Evolutionary conservation across 805 yeast species (phyloP), one percentile per base, ranked within the genome.

Genomic region (Cyberlindnera saturnus): DNA sequence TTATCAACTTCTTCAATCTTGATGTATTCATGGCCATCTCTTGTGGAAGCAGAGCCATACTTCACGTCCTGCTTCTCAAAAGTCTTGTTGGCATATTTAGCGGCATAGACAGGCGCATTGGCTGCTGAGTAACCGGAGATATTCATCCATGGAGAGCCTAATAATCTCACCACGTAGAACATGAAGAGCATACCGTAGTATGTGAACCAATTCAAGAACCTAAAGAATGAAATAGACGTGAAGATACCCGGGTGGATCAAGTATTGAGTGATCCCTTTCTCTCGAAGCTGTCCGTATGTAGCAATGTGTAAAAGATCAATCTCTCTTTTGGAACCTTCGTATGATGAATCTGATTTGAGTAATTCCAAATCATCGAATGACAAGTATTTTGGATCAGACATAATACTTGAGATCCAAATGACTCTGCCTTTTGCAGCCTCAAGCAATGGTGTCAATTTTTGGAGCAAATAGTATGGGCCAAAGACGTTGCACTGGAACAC

Each of bases 401-500:
- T 86, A 34, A 86, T 66, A 36, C 95, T 83, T 3, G 95, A 82
- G 32, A 93, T 79, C 96, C 97, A 90, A 23, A 89, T 68, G 32
- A 89, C 69, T 43, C 75, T 74, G 0, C 93, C 89, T 4, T 83
- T 81, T 3, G 69, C 66, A 3, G 64, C 60, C 9, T 63, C 50
- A n/a, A 90, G 64, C 32, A 78, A 63, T 3, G 77, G 77, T 33
- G 70, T 61, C 17, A 91, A 64, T 49, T 76, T 80, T 52, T 84
- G 86, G 42, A 90, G 71, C 41, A 93, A 66, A 62, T 81, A 93
- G 66, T 86, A 90, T 3, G 98, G 98, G 0, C 96, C 96, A 65
- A 93, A 87, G n/a, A 91, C 96, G 59, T 93, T 93, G 5, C 93
- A 95, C 64, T 93, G 96, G 67, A 91, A 93, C 4, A 89, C 88